A percentile compares a stretch with the other conserved stretches of the same genome.
Evolutionary conservation across 2,329 filamentous ascomycete genomes (phyloP).

Genomic region (Verticillium isaacii): DNA sequence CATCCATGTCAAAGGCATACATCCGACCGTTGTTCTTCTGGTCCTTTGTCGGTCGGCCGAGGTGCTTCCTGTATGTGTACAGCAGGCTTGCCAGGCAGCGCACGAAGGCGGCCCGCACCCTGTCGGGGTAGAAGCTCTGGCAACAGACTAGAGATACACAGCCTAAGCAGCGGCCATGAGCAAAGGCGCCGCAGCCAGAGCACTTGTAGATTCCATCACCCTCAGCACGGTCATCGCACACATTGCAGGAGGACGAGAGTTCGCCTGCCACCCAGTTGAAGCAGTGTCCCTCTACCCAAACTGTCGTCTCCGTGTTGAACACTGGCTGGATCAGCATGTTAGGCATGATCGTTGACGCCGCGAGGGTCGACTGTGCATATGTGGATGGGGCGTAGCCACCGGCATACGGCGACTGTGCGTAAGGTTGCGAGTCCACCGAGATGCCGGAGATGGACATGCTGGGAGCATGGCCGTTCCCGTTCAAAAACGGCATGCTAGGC

Average conservation of each 20-base stretch:
- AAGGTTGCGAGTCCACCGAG: conserved; percentile 51
- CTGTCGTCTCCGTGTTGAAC: conserved; percentile 69
- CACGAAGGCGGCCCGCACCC: conserved; percentile 59
- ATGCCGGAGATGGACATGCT: conserved; percentile 56
- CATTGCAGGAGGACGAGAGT: conserved; percentile 56
- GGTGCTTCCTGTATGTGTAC: conserved; percentile 61
- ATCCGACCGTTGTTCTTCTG: conserved; percentile 57
- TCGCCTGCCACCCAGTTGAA: conserved; percentile 63
- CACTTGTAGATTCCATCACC: conserved; percentile 73
- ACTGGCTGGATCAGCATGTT: conserved; percentile 77
- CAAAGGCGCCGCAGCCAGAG: conserved; percentile 53
- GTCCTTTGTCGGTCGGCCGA: conserved; percentile 54
- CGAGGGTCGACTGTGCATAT: conserved; percentile 81
- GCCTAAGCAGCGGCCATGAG: conserved; percentile 57
- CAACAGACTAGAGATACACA: conserved; percentile 61
- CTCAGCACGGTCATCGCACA: conserved; percentile 72
- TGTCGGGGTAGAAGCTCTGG: conserved; percentile 56
- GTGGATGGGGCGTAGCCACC: conserved; percentile 74
- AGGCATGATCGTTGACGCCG: conserved; percentile 82
- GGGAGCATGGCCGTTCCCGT: conserved; percentile 56
- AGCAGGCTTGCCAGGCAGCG: conserved; percentile 61
- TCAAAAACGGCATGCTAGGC: conserved; percentile 70
- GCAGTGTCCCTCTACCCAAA: conserved; percentile 84
- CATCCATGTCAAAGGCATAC: conserved; percentile 61
- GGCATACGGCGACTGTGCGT: conserved; percentile 65